A percentile compares a stretch with the other conserved stretches of the same genome.
phyloP scores from a whole-genome alignment of 371 early-diverging fungal genomes.

The Mucor racemosus region DNA sequence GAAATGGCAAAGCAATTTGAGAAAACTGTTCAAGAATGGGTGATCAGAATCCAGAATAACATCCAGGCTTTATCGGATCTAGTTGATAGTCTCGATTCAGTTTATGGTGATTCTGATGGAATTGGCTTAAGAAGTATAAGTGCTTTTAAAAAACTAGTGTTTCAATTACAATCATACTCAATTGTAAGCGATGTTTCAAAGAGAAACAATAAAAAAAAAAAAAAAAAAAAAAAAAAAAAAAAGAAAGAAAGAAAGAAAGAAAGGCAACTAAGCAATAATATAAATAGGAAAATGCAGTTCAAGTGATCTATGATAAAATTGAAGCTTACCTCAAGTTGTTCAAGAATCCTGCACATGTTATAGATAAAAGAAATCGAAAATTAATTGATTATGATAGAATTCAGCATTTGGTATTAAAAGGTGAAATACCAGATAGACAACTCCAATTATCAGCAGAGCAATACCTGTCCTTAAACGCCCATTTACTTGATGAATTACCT shows the following conservation, averaged over 20 bases:
- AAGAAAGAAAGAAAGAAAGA: background rate
- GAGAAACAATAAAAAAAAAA: background rate
- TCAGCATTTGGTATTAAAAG: constrained; percentile 59
- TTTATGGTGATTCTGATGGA: constrained; percentile 59
- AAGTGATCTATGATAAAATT: constrained; percentile 44
- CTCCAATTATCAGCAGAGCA: constrained; percentile 74
- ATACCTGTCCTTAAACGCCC: constrained; percentile 74
- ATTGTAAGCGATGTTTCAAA: constrained; percentile 7
- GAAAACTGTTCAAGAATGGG: constrained; percentile 61
- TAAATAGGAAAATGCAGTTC: constrained; percentile 18
- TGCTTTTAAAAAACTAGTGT: constrained; percentile 4
- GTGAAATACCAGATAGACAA: constrained; percentile 66
- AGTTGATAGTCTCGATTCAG: constrained; percentile 61
- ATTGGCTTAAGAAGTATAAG: constrained; percentile 28
- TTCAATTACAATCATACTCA: constrained; percentile 1
- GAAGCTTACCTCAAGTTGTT: constrained; percentile 64
- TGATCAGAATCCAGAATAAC: constrained; percentile 56
- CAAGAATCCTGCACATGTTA: constrained; percentile 75
- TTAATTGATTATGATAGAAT: constrained; percentile 77
- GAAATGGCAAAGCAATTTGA: constrained; percentile 55
- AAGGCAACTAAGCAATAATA: too few species aligned
- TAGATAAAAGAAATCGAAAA: constrained; percentile 78
- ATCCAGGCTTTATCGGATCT: constrained; percentile 64
- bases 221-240: background rate
- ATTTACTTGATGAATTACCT: constrained; percentile 80